Conservation (phyloP, 352 stramenopile species). For the Globisporangium yorkense region DNA sequence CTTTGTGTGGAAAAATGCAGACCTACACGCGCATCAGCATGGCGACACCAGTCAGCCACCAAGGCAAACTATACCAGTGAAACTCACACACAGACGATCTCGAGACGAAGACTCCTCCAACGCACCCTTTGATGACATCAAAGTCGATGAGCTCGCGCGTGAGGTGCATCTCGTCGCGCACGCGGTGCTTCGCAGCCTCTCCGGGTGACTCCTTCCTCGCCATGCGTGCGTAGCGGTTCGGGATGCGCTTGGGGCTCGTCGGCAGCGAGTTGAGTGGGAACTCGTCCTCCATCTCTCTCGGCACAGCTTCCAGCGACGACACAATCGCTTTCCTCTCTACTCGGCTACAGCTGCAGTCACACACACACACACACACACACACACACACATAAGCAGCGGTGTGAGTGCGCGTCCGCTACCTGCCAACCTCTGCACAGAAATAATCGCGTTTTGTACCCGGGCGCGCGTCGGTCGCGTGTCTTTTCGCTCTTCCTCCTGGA, state of each 20-base stretch:
- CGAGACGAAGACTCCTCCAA: neutral
- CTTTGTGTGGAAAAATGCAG: constrained; percentile 83
- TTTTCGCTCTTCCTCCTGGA: no score
- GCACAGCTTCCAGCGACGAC: constrained; percentile 4
- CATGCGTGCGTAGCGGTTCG: constrained; percentile 21
- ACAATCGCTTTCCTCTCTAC: neutral
- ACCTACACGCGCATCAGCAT: constrained; percentile 21
- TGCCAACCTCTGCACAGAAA: no score
- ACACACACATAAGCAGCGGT: no score
- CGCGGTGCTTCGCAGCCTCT: constrained; percentile 25
- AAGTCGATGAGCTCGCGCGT: constrained; percentile 82
- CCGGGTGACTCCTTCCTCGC: constrained; percentile 49
- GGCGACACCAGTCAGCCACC: neutral
- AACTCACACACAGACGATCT: no score
- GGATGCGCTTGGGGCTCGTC: constrained; percentile 18
- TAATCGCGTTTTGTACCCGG: no score
- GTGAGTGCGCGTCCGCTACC: no score
- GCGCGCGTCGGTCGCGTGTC: no score
- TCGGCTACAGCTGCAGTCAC: no score
- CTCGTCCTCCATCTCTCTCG: constrained; percentile 32
- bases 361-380: no score
- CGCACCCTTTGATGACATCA: constrained; percentile 81
- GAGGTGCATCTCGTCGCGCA: constrained; percentile 57
- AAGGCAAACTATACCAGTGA: no score
- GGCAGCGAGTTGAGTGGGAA: constrained; percentile 23